phyloP scores from a whole-genome alignment of 2,329 filamentous ascomycete genomes.

The Trichoderma hamatum region DNA sequence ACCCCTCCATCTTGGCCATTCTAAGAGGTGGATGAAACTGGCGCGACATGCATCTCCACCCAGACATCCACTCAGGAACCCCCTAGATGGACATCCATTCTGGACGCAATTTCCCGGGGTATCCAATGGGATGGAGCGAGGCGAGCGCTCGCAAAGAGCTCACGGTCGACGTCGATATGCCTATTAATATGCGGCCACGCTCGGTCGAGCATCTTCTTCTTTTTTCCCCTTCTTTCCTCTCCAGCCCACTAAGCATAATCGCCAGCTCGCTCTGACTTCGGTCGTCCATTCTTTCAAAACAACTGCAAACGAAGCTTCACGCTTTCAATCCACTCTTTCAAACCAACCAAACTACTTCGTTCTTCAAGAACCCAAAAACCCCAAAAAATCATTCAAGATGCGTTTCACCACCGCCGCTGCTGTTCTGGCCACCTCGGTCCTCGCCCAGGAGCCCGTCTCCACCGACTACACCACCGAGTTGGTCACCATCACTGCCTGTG shows the following conservation, averaged over 20 bases:
- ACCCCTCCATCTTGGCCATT: slow-evolving; percentile 10
- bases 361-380: slow-evolving; percentile 35
- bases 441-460: slow-evolving; percentile 40
- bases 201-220: slow-evolving; percentile 32
- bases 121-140: slow-evolving; percentile 16
- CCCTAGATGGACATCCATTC: slow-evolving; percentile 30
- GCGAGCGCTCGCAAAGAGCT: slow-evolving; percentile 20
- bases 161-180: slow-evolving; percentile 16
- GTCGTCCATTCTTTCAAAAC: slow-evolving; percentile 60
- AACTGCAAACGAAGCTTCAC: slow-evolving; percentile 38
- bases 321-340: slow-evolving; percentile 41
- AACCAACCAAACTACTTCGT: slow-evolving; percentile 36
- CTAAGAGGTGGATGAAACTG: slow-evolving; percentile 24
- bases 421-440: slow-evolving; percentile 45
- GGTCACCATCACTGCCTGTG: slow-evolving; percentile 65
- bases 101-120: slow-evolving; percentile 31
- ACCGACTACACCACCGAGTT: slow-evolving; percentile 62
- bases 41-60: slow-evolving; percentile 26
- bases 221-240: slow-evolving; percentile 37
- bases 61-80: slow-evolving; percentile 21
- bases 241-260: slow-evolving; percentile 50
- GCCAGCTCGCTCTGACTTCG: slow-evolving; percentile 53
- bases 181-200: slow-evolving; percentile 54
- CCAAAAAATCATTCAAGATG: slow-evolving; percentile 56
- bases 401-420: slow-evolving; percentile 58